These are phyloP conservation scores for Adansonia madagascariensis DNA, from an alignment of 441 rosid species.

Conservation along the genomic window DNA sequence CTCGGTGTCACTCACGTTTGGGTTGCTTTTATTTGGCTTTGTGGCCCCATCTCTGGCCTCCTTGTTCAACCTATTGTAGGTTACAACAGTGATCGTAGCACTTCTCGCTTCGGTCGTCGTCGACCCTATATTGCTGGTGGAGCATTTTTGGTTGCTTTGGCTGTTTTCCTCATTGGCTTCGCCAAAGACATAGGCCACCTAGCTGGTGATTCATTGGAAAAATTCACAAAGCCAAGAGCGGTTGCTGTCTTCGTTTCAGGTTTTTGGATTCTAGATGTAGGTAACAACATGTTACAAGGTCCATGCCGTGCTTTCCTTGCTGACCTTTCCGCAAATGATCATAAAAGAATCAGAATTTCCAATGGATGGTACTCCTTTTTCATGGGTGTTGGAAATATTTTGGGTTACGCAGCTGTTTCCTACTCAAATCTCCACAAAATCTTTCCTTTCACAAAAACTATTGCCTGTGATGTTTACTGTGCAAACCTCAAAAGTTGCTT, in stretches of 20 bases:
- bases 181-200: constrained; percentile 44
- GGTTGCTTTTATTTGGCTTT: no score
- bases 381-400: constrained; percentile 83
- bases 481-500: constrained; percentile 84
- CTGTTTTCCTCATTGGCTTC: constrained; percentile 78
- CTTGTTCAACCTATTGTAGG: constrained; percentile 87
- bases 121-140: constrained; percentile 74
- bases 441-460: constrained; percentile 65
- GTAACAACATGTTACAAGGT: constrained; percentile 76
- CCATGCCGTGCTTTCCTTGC: constrained; percentile 35
- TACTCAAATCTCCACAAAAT: constrained; percentile 44
- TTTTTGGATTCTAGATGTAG: constrained; percentile 87
- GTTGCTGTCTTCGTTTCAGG: constrained; percentile 72
- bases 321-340: constrained; percentile 43
- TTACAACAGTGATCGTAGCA: constrained; percentile 70
- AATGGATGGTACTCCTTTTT: constrained; percentile 72
- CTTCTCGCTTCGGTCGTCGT: constrained; percentile 81
- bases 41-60: constrained; percentile 67
- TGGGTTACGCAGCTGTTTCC: constrained; percentile 78
- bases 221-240: constrained; percentile 55
- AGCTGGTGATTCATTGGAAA: constrained; percentile 17
- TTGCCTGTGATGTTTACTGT: constrained; percentile 71
- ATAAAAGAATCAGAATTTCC: constrained; percentile 57
- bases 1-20: constrained; percentile 70
- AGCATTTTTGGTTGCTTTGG: constrained; percentile 50